Evolutionary conservation across 2,329 filamentous ascomycete species (phyloP), one percentile per base, ranked within the genome.

Genomic region (Helotiales sp.): DNA sequence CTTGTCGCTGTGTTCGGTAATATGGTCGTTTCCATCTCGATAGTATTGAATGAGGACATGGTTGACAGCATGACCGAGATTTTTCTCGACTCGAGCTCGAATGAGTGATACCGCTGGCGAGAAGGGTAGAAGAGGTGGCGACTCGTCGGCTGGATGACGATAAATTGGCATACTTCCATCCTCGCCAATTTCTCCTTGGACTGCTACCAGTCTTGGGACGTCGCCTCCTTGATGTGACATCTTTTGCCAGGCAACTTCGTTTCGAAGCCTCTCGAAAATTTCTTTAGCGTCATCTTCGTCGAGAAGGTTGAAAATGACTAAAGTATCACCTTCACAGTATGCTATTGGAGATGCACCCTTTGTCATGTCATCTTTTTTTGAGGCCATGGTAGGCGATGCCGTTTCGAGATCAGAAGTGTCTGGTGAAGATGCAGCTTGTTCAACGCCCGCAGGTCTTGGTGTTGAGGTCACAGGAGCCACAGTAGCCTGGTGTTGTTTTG

Each of bases 1-100:
- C 75, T 99, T 99, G 72, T 99, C 95, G 36, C 91, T 96, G 70
- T 99, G 95, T 71, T 99, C 95, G 0, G 91, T 95, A 61, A 99
- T 99, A 71, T 91, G 91, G 74, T 99, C 95, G 48, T 84, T 85
- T 2, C 93, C 91, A 65, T 83, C 82, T n/a, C 95, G 90, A 70
- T 99, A 99, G 57, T 92, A 83, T 70, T 99, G 95, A 46, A 99
- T 96, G 48, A 99, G 77, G 1, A 87, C 93, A 71, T 99, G 95
- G 68, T 99, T 99, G 40, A 99, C 75, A 0, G 83, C 77, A 68
- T 98, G 95, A 0, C 90, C 88, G 1, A 96, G 80, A 15, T 84
- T 77, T 55, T 81, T 79, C 71, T 96, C 91, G 0, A 91, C 87
- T 54, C 82, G 81, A 13, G 75, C 72, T 58, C 87, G 86, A 58